These are phyloP conservation scores for Chloranthus sessilifolius DNA, from an alignment of 164 flowering plant species.

Conservation along the genomic window DNA sequence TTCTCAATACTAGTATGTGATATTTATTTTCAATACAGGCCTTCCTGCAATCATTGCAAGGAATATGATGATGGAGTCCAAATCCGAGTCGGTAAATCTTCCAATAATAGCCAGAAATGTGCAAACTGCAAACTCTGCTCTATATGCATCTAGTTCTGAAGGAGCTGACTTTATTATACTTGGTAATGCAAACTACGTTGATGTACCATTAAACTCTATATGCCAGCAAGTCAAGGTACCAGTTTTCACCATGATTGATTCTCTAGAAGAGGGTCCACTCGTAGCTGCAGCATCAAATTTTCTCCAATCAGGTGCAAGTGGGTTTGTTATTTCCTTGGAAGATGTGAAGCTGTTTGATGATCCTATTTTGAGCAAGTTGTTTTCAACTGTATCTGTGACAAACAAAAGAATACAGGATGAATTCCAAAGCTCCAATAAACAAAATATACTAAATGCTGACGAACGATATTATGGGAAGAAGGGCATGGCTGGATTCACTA, in stretches of 20 bases:
- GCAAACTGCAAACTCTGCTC: constrained; percentile 48
- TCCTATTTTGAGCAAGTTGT: constrained; percentile 38
- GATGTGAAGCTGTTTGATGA: constrained; percentile 39
- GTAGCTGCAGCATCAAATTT: constrained; percentile 24
- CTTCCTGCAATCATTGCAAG: constrained; percentile 92
- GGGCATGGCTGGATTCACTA: constrained; percentile 40
- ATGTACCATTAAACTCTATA: constrained; percentile 23
- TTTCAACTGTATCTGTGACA: constrained; percentile 18
- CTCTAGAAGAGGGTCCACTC: constrained; percentile 13
- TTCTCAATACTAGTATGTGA: too few relatives aligned
- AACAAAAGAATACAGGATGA: constrained; percentile 19
- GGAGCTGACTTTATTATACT: constrained; percentile 89
- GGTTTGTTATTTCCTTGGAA: constrained; percentile 56
- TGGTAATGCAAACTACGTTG: constrained; percentile 22
- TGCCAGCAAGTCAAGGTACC: constrained; percentile 62
- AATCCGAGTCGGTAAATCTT: constrained; percentile 57
- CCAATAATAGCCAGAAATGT: constrained; percentile 81
- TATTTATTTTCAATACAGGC: constrained; percentile 36
- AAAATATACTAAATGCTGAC: constrained; percentile 13
- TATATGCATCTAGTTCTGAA: constrained; percentile 68
- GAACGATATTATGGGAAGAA: constrained; percentile 23
- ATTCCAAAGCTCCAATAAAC: constrained; percentile 15
- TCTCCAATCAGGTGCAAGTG: constrained; percentile 76
- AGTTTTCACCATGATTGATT: constrained; percentile 37
- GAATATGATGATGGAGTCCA: constrained; percentile 73